Evolutionary conservation across 768 basidiomycete genomes (phyloP).

Genomic region (Lentinula guzmanii): DNA sequence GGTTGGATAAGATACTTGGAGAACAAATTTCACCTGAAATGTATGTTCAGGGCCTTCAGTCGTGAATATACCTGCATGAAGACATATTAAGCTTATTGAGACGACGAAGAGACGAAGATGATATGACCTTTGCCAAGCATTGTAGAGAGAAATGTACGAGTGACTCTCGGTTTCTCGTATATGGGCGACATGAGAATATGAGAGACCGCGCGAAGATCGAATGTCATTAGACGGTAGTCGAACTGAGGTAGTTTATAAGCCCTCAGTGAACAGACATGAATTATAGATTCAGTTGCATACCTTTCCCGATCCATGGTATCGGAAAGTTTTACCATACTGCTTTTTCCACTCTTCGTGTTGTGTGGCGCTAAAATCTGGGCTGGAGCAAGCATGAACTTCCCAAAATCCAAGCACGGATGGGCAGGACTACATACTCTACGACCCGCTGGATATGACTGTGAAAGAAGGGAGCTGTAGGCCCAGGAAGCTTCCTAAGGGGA

Average conservation of each 20-base stretch:
- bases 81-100: neutral
- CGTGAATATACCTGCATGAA: conserved; percentile 37
- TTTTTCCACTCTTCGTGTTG: conserved; percentile 39
- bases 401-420: neutral
- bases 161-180: conserved; percentile 57
- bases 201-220: conserved; percentile 41
- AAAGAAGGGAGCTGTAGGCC: conserved; percentile 35
- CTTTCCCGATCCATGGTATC: conserved; percentile 50
- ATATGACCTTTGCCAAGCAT: conserved; percentile 41
- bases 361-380: conserved; percentile 34
- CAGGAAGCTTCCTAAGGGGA: conserved; percentile 42
- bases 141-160: conserved; percentile 37
- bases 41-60: conserved; percentile 47
- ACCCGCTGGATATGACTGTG: conserved; percentile 39
- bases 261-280: neutral
- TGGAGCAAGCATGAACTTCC: conserved; percentile 13
- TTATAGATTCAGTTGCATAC: conserved; percentile 18
- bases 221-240: conserved; percentile 48
- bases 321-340: conserved; percentile 43
- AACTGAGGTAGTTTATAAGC: conserved; percentile 23
- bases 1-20: neutral
- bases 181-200: conserved; percentile 41
- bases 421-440: conserved; percentile 34
- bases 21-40: conserved; percentile 23
- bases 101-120: neutral